Evolutionary conservation across 345 rosid genomes (phyloP).

Genomic region (Lenwebbia sp.): DNA sequence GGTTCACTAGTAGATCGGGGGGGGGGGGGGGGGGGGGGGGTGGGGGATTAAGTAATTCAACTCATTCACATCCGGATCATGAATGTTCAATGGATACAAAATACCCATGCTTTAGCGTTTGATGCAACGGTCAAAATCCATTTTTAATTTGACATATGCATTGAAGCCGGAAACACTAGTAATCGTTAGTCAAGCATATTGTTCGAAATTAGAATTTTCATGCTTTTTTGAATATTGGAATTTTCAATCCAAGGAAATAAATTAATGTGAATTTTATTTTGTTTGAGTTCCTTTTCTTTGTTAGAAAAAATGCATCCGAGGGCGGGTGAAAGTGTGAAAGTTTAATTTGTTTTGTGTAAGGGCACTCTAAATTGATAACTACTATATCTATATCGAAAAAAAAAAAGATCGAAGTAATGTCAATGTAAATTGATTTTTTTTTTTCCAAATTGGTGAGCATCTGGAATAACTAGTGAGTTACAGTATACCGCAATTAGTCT

Average conservation of each 20-base stretch:
- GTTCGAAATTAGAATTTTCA: no score
- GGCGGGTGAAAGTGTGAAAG: neutral
- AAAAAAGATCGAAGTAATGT: no score
- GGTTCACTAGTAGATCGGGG: no score
- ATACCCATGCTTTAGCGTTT: neutral
- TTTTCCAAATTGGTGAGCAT: no score
- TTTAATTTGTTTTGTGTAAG: neutral
- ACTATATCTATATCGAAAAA: no score
- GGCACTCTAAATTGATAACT: neutral
- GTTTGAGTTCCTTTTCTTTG: neutral
- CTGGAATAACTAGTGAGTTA: no score
- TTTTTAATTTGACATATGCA: neutral
- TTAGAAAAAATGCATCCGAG: neutral
- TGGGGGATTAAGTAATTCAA: no score
- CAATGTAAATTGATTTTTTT: neutral
- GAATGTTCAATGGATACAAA: no score
- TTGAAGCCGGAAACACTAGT: neutral
- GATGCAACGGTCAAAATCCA: neutral
- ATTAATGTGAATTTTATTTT: neutral
- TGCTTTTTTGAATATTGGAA: no score
- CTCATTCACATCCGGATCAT: no score
- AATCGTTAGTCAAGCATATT: neutral
- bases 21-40: no score
- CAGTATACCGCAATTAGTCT: neutral
- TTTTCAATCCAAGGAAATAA: no score